Evolutionary conservation across 768 basidiomycete species (phyloP).

Genomic region (Boletellus ananiceps): DNA sequence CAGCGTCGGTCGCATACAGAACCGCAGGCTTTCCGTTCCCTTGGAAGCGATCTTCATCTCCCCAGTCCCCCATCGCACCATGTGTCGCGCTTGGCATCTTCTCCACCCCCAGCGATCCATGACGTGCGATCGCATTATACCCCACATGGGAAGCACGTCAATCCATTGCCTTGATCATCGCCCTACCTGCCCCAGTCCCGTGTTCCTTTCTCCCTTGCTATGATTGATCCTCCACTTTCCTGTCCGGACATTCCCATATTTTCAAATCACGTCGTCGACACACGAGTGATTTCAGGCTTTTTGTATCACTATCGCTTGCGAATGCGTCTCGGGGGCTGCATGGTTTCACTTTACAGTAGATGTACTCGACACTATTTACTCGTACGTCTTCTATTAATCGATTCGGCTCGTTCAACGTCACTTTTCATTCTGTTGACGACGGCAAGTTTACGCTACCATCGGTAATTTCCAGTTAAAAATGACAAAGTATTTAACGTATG

Average conservation of each 20-base stretch:
- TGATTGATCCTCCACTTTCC: conserved; percentile 21
- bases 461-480: conserved; percentile 19
- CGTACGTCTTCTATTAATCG: conserved; percentile 30
- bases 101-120: conserved; percentile 36
- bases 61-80: conserved; percentile 41
- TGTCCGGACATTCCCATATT: conserved; percentile 28
- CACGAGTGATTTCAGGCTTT: conserved; percentile 23
- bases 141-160: conserved; percentile 45
- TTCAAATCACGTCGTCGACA: conserved; percentile 22
- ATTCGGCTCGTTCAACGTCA: conserved; percentile 13
- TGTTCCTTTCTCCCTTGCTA: conserved; percentile 15
- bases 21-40: conserved; percentile 46
- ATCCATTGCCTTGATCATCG: conserved; percentile 40
- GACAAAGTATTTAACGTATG: conserved; percentile 30
- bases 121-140: conserved; percentile 36
- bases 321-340: conserved; percentile 19
- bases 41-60: conserved; percentile 48
- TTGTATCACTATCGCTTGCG: conserved; percentile 32
- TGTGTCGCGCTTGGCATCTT: conserved; percentile 41
- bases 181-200: conserved; percentile 12
- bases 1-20: conserved; percentile 58
- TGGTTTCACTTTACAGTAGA: conserved; percentile 30
- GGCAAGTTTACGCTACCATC: conserved; percentile 24
- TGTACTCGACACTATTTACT: conserved; percentile 32
- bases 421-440: conserved; percentile 10